Percentiles rank a stretch among this genome's conserved stretches.
Evolutionary conservation across 805 yeast genomes (phyloP).

Genomic region (Zygotorulaspora danielsina): DNA sequence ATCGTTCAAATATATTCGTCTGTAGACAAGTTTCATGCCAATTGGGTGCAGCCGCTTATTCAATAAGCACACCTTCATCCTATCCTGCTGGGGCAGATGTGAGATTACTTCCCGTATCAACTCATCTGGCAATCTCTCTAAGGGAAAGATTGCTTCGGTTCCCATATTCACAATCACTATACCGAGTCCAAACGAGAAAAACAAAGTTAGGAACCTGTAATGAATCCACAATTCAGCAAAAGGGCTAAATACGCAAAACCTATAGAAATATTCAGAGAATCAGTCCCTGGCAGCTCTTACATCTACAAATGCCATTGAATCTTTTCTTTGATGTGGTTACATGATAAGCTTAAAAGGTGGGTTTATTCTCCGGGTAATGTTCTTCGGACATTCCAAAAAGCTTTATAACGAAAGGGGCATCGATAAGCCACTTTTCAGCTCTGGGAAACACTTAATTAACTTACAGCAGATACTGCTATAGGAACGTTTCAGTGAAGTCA

Average conservation of each 20-base stretch:
- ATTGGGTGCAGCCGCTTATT: conserved; percentile 31
- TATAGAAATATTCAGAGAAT: too few species aligned
- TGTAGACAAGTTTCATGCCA: conserved; percentile 35
- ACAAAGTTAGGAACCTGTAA: too few species aligned
- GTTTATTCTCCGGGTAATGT: not conserved
- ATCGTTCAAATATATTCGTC: conserved; percentile 40
- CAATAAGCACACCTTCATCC: conserved; percentile 27
- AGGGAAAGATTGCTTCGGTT: conserved; percentile 14
- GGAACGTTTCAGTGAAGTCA: too few species aligned
- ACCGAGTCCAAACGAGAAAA: not conserved
- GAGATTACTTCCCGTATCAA: conserved; percentile 32
- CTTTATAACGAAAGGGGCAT: not conserved
- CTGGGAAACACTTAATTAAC: too few species aligned
- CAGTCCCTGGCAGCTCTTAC: too few species aligned
- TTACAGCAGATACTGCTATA: too few species aligned
- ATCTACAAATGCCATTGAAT: too few species aligned
- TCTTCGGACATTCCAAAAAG: not conserved
- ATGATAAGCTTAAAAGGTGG: too few species aligned
- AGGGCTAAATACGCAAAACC: too few species aligned
- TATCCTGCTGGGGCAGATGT: conserved; percentile 37
- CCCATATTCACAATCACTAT: not conserved
- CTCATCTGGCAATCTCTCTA: conserved; percentile 27
- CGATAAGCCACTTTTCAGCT: too few species aligned
- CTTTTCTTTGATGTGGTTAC: too few species aligned
- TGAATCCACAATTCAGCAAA: too few species aligned